These are phyloP conservation scores for Brassica juncea DNA, from an alignment of 345 rosid genomes.

Conservation along the genomic window DNA sequence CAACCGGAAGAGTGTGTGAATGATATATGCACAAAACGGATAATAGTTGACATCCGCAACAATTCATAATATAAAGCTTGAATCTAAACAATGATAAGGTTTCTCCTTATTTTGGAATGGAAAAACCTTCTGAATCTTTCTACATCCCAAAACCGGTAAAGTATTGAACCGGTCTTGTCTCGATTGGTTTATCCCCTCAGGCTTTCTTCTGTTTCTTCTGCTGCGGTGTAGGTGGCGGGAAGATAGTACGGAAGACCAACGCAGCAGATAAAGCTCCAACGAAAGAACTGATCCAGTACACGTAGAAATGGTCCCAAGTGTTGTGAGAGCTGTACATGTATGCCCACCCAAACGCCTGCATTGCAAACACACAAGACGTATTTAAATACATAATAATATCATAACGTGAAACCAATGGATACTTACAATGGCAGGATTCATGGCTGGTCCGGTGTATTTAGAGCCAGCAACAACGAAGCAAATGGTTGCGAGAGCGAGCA, in stretches of 20 bases:
- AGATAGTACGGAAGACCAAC: constrained; percentile 74
- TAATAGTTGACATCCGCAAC: background rate
- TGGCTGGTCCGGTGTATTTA: constrained; percentile 89
- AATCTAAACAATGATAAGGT: constrained; percentile 25
- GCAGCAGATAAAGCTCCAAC: constrained; percentile 80
- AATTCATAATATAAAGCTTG: background rate
- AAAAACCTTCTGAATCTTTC: constrained; percentile 18
- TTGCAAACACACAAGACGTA: constrained; percentile 3
- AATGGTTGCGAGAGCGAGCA: constrained; percentile 72
- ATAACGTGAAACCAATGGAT: background rate
- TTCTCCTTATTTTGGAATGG: constrained; percentile 23
- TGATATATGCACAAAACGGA: constrained; percentile 18
- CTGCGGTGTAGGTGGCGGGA: constrained; percentile 52
- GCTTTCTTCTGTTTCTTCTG: constrained; percentile 63
- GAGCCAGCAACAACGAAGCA: constrained; percentile 62
- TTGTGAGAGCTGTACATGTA: constrained; percentile 72
- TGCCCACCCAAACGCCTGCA: constrained; percentile 99
- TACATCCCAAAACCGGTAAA: constrained; percentile 21
- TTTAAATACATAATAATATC: background rate
- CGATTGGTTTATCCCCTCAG: constrained; percentile 24
- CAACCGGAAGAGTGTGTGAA: constrained; percentile 1
- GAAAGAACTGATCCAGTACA: constrained; percentile 95
- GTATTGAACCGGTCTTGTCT: constrained; percentile 4
- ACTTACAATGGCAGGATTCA: constrained; percentile 99
- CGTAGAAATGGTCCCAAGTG: constrained; percentile 94